These are phyloP conservation scores for Suhomyces anneliseae DNA, from an alignment of 1,139 yeast species.

Conservation along the genomic window DNA sequence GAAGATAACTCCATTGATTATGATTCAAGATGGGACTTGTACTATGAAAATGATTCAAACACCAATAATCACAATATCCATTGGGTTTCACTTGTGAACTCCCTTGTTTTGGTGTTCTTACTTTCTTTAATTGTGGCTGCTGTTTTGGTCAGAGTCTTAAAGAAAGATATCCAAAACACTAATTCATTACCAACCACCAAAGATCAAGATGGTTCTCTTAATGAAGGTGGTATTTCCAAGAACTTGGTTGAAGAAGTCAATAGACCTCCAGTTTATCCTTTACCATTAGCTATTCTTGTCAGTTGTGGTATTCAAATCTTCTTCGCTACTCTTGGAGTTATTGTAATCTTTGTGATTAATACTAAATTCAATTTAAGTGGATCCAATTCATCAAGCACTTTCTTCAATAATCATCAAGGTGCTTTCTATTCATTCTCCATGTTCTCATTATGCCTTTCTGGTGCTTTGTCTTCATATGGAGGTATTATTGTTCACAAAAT, in stretches of 20 bases:
- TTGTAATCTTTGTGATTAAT: conserved; percentile 56
- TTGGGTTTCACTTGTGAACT: conserved; percentile 70
- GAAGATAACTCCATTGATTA: conserved; percentile 72
- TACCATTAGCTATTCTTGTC: conserved; percentile 54
- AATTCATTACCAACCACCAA: conserved; percentile 12
- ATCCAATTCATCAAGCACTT: conserved; percentile 23
- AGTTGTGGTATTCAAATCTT: conserved; percentile 75
- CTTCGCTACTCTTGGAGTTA: conserved; percentile 62
- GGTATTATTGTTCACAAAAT: conserved; percentile 63
- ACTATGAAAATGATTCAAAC: conserved; percentile 56
- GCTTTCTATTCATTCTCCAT: conserved; percentile 64
- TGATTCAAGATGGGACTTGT: conserved; percentile 73
- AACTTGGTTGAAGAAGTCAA: conserved; percentile 54
- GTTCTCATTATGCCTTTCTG: conserved; percentile 64
- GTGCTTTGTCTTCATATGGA: conserved; percentile 69
- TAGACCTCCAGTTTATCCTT: conserved; percentile 48
- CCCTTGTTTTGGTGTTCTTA: conserved; percentile 58
- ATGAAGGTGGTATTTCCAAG: conserved; percentile 23
- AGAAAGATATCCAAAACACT: conserved; percentile 29
- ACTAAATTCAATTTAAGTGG: conserved; percentile 26
- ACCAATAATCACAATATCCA: conserved; percentile 51
- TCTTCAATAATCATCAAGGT: conserved; percentile 60
- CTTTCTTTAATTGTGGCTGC: conserved; percentile 64
- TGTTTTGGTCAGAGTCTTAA: conserved; percentile 55
- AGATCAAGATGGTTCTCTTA: conserved; percentile 7